Evolutionary conservation across 225 moss, liverwort and hornwort genomes (phyloP), one percentile per base, ranked within the genome.

Genomic region (Sphagnum contortum): DNA sequence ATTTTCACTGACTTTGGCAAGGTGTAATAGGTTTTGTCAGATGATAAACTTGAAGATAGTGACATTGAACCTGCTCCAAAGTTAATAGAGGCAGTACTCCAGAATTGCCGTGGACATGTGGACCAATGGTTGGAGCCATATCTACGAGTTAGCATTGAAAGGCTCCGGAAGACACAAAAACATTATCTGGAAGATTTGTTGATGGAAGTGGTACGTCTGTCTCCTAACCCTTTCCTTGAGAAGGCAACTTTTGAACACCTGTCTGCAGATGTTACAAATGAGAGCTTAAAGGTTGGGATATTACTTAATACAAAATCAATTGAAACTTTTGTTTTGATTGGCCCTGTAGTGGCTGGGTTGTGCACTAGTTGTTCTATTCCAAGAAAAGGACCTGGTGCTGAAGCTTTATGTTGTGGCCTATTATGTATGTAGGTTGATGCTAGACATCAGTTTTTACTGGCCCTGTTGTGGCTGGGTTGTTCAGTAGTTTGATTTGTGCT

Each of bases 41-140:
- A 98, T 68, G 92, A 90, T 3, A 98, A 91, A 72, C 73, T 93
- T 59, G 98, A 98, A 62, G 98, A 98, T 64, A 84, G 89, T 49
- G 93, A 98, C 64, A 82, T 98, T 4, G 92, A 98, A 73, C 86
- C 98, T 2, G 98, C 98, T 53, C 98, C 98, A 66, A 98, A 98
- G 73, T 76, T 98, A 77, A 93, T 91, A 44, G 98, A 98, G 70
- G 90, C 91, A 48, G 93, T 98, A 50, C 75, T 98, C 47, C 98
- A 98, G 72, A 98, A 98, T 66, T 98, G 98, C 69, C 88, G 93
- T 73, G 91, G 93, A 12, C 79, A 89, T 68, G 96, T 98, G 74
- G 92, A 98, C 70, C 92, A 91, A 70, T 98, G 92, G 80, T 57
- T 88, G 73, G 84, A 93, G 63, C 91, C 87, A 48, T 94, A 90